Percentiles rank a stretch among this genome's conserved stretches.
Evolutionary conservation across 2,329 filamentous ascomycete genomes (phyloP).

Genomic region (Aureobasidium sp.): DNA sequence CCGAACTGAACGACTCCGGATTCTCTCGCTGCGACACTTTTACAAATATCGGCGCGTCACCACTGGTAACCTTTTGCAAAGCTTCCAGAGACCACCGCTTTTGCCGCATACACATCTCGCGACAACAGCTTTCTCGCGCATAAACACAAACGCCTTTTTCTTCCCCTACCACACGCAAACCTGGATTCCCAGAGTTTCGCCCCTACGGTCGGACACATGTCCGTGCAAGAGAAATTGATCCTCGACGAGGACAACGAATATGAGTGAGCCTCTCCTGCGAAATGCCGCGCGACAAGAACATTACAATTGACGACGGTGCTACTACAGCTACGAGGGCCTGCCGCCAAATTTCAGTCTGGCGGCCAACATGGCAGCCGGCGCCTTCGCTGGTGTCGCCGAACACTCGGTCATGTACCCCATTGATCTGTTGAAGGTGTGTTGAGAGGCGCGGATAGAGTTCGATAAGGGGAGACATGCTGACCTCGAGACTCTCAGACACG

Average conservation of each 20-base stretch:
- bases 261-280: constrained; percentile 17
- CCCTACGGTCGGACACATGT: constrained; percentile 22
- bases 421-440: constrained; percentile 85
- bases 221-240: constrained; percentile 28
- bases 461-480: not conserved
- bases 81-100: constrained; percentile 7
- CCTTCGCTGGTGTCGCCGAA: constrained; percentile 94
- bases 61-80: constrained; percentile 9
- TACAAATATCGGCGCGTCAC: constrained; percentile 12
- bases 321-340: constrained; percentile 73
- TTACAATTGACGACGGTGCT: constrained; percentile 13
- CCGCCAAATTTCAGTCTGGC: constrained; percentile 89
- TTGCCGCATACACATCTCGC: constrained; percentile 7
- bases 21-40: not conserved
- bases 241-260: constrained; percentile 33
- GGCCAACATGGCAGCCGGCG: constrained; percentile 93
- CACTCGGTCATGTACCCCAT: constrained; percentile 99
- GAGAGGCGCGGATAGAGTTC: not conserved
- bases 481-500: constrained; percentile 59
- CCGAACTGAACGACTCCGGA: not conserved
- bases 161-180: not conserved
- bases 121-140: not conserved
- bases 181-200: constrained; percentile 17
- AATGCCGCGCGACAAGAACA: not conserved
- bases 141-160: not conserved